A percentile compares a stretch with the other conserved stretches of the same genome.
phyloP scores from a whole-genome alignment of 2,329 filamentous ascomycete genomes.

The Phoma herbarum region DNA sequence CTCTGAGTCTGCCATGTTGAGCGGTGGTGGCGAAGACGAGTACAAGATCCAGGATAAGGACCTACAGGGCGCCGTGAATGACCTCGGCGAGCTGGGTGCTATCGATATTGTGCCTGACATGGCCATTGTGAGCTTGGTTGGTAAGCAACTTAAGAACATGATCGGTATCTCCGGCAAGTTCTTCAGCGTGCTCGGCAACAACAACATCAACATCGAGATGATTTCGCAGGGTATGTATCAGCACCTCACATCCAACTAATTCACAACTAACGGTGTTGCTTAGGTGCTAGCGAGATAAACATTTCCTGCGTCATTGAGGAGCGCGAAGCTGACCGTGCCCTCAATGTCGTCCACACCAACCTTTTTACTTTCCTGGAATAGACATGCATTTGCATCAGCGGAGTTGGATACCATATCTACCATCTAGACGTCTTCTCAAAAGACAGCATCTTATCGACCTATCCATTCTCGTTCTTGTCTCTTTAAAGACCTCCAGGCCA shows the following conservation, averaged over 20 bases:
- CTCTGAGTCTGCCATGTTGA: slow-evolving; percentile 69
- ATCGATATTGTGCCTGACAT: slow-evolving; percentile 91
- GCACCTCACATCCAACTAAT: neutral
- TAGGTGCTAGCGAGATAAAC: slow-evolving; percentile 97
- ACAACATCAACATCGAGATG: slow-evolving; percentile 98
- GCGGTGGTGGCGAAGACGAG: slow-evolving; percentile 57
- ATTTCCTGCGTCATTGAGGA: slow-evolving; percentile 98
- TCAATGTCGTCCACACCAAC: slow-evolving; percentile 96
- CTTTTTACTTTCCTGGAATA: slow-evolving; percentile 94
- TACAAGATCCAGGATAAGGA: slow-evolving; percentile 58
- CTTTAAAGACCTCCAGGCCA: neutral
- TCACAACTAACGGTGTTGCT: neutral
- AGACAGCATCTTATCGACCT: slow-evolving; percentile 5
- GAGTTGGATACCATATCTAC: slow-evolving; percentile 37
- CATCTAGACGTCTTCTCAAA: slow-evolving; percentile 15
- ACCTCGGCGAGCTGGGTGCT: slow-evolving; percentile 82
- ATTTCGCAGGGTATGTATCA: slow-evolving; percentile 86
- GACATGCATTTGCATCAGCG: slow-evolving; percentile 36
- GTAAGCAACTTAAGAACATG: slow-evolving; percentile 98
- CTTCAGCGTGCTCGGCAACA: slow-evolving; percentile 92
- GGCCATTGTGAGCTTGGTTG: slow-evolving; percentile 94
- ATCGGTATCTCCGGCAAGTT: slow-evolving; percentile 88
- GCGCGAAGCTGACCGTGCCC: slow-evolving; percentile 86
- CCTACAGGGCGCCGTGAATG: slow-evolving; percentile 65
- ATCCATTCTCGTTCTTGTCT: neutral